Base-by-base conservation (phyloP, 352 stramenopile genomes). In the Globisporangium nagaii region DNA sequence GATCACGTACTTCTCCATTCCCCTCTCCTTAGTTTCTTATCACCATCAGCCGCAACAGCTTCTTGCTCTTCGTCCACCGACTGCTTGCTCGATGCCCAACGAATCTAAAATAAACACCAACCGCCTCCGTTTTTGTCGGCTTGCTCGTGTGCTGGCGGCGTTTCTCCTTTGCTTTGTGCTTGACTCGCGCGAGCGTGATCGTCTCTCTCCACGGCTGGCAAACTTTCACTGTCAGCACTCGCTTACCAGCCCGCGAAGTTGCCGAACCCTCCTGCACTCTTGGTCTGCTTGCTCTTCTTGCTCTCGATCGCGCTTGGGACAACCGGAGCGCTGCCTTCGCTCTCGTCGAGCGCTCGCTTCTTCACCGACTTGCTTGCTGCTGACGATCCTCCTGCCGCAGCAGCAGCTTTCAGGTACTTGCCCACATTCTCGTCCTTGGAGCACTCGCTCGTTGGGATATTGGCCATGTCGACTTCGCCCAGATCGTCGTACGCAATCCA, bases 401-500 rank as follows among this genome's bases (percentile, higher is more conserved):
- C 48, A 10, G 25, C 30, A 11, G 53, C 47, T 51, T 80, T 75
- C 19, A 92, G 37, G 51, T 92, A 92, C 53, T 93, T 91, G 36
- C 80, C 81, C 7, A 90, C 79, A 5, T 67, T 69, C 27, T 79
- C 73, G 17, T 75, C 65, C 20, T 85, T 80, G 0, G 53, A 63
- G 27, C 63, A 70, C 63, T 67, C 68, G 31, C 46, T 71, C 11
- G 55, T 73, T 3, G 71, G 69, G 15, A 88, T 73, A 24, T 58
- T 81, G 11, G 73, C 65, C 12, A 88, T 41, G 31, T 83, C 73
- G 1, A 75, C 51, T 39, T 85, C 84, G 3, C 68, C 75, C 0
- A 86, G 9, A 41, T 85, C 74, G 43, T 92, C 84, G 67, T 90
- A 90, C 4, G 84, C 84, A 12, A 93, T 68, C 80, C 81, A 93